Evolutionary conservation across 768 basidiomycete genomes (phyloP), one percentile per base, ranked within the genome.

Genomic region (Termitomyces sp.): DNA sequence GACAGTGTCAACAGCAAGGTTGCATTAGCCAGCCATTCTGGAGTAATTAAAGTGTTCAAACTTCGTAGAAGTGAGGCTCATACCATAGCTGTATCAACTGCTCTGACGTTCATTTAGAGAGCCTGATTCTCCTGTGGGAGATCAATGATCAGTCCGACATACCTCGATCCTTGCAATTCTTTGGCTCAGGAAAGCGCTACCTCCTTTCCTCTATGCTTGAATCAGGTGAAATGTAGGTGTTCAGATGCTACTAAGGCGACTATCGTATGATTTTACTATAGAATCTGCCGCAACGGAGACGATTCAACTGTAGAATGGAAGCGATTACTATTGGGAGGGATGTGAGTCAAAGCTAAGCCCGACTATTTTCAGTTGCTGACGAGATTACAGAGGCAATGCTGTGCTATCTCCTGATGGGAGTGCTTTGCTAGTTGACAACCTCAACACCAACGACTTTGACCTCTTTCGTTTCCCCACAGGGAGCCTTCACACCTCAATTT

Each of bases 361-460:
- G 1, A 2, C 13, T 36, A 13, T 14, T 13, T 36, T 12, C 10
- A 1, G 16, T n/a, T 44, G 38, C 47, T 50, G 18, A 59, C 40
- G n/a, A 20, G 13, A 18, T 18, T 38, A 23, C 28, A 61, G 62
- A 18, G 57, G 63, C 3, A 53, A 58, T 23, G 53, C 59, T 23
- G 38, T 35, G 26, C 35, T 63, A 35, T 63, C 59, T 28, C 57
- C 59, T 5, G 59, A 61, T 47, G 59, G 55, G 35, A 61, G 38
- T 2, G 47, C 35, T 5, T 30, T 64, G 20, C 48, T 64, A 3
- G 53, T 64, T 13, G 50, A 64, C 36, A 64, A 64, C 30, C 54
- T 64, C 4, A 48, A 50, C 5, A 59, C 50, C 18, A 57, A 57
- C 3, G 28, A 32, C 4, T 59, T 59, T 32, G 58, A 62, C 12